These are phyloP conservation scores for Ascochyta lentis DNA, from an alignment of 2,329 filamentous ascomycete genomes.

Conservation along the genomic window DNA sequence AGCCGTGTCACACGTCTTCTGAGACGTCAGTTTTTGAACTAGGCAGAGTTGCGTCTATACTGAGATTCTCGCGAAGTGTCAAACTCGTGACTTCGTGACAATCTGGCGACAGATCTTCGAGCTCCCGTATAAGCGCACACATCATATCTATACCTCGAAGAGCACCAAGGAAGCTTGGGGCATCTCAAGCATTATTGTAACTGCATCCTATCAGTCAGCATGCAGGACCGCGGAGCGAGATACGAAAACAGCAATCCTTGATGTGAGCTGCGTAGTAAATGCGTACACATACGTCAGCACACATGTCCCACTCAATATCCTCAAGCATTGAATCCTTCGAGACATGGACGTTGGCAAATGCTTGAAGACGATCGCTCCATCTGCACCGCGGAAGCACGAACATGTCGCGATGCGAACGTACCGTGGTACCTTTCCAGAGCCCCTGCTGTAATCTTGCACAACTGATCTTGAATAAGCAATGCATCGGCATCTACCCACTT, in stretches of 20 bases:
- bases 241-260: background rate
- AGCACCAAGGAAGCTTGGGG: conserved; percentile 4
- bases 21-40: no score
- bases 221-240: conserved; percentile 2
- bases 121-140: background rate
- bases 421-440: background rate
- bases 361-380: conserved; percentile 6
- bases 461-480: conserved; percentile 6
- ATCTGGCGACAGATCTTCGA: conserved; percentile 6
- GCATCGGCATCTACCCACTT: background rate
- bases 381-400: conserved; percentile 8
- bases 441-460: conserved; percentile 11
- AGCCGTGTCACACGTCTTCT: no score
- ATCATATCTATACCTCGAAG: background rate
- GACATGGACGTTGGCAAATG: conserved; percentile 4
- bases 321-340: conserved; percentile 4
- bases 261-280: conserved; percentile 5
- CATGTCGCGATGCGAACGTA: conserved; percentile 1
- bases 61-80: no score
- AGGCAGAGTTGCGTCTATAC: no score
- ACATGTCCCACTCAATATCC: conserved; percentile 1
- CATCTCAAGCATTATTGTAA: background rate
- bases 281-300: conserved; percentile 12
- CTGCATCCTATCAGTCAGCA: background rate
- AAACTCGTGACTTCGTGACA: conserved; percentile 9